Evolutionary conservation across 169 alveolate species (phyloP), one percentile per base, ranked within the genome.

Genomic region (Plasmodium reichenowi): DNA sequence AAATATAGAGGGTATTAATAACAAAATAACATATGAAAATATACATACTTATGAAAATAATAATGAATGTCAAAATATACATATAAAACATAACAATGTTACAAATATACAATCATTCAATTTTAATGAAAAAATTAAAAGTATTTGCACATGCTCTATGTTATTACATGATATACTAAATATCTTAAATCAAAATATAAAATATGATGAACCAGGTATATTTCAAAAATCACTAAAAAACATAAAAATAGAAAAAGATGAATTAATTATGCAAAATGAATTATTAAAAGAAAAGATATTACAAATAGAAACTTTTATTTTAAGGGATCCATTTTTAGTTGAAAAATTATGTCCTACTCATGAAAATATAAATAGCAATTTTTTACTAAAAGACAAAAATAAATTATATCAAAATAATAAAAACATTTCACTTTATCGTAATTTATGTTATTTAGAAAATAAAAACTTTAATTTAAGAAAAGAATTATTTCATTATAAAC

Each of bases 301-400:
- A 62, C 76, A 85, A 66, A 85, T 85, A 59, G 92, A 85, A 85
- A 85, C 86, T 24, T 85, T 85, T 64, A 85, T 85, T 85, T 66
- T 85, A 64, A 85, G 45, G 59, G 92, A 85, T 85, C 92, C 92
- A 1, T 85, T 85, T 85, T 71, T 85, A 71, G 92, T 71, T n/a
- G 78, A 70, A 59, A 70, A 85, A 73, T 85, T 85, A 59, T 58
- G 59, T 47, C 15, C 10, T 62, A 67, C 58, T 24, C 43, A 80
- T 50, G 20, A 10, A 67, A 66, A 56, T 48, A 17, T 56, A 47
- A 45, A 68, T 68, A 17, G 3, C 29, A 62, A 80, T 43, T 22
- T 58, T 12, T 67, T 50, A 15, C 22, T 80, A 32, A 68, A 64
- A 60, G 48, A 80, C 52, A 68, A 68, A 29, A 24, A 24, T 26